Conservation (phyloP, 495 filamentous ascomycete genomes). For the Penicillium waksmanii region DNA sequence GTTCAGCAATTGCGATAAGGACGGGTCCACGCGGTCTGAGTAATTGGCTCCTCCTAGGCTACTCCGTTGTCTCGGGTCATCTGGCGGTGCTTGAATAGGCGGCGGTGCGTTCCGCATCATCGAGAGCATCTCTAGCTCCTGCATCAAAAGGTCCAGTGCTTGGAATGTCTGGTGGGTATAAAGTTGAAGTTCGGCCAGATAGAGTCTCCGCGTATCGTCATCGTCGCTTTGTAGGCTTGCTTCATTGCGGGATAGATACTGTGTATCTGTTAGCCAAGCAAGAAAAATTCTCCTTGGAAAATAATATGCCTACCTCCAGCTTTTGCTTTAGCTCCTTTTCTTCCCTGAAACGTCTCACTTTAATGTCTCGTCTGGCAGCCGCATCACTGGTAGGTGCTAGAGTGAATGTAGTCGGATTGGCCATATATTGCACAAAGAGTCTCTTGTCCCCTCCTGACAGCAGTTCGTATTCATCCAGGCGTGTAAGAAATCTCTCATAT, state of each 20-base stretch:
- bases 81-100: slow-evolving; percentile 34
- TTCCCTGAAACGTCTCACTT: slow-evolving; percentile 81
- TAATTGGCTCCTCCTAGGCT: slow-evolving; percentile 51
- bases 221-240: slow-evolving; percentile 71
- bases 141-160: slow-evolving; percentile 77
- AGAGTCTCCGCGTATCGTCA: slow-evolving; percentile 72
- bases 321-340: slow-evolving; percentile 87
- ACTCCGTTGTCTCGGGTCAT: slow-evolving; percentile 55
- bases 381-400: slow-evolving; percentile 71
- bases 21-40: slow-evolving; percentile 75
- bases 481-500: slow-evolving; percentile 77
- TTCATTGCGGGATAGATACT: slow-evolving; percentile 66
- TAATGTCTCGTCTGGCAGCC: slow-evolving; percentile 71
- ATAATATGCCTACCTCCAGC: slow-evolving; percentile 61
- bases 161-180: slow-evolving; percentile 82
- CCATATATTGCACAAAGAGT: slow-evolving; percentile 71
- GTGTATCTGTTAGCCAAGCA: slow-evolving; percentile 17
- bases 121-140: slow-evolving; percentile 81
- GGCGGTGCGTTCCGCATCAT: slow-evolving; percentile 60
- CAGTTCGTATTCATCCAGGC: slow-evolving; percentile 77
- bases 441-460: slow-evolving; percentile 68
- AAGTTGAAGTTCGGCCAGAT: slow-evolving; percentile 73
- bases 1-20: slow-evolving; percentile 56
- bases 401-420: slow-evolving; percentile 68
- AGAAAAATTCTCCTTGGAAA: not conserved